Percentiles rank a stretch among this genome's conserved stretches.
These are phyloP conservation scores for Yamadazyma sp. DNA, from an alignment of 1,139 yeast genomes.

Conservation along the genomic window DNA sequence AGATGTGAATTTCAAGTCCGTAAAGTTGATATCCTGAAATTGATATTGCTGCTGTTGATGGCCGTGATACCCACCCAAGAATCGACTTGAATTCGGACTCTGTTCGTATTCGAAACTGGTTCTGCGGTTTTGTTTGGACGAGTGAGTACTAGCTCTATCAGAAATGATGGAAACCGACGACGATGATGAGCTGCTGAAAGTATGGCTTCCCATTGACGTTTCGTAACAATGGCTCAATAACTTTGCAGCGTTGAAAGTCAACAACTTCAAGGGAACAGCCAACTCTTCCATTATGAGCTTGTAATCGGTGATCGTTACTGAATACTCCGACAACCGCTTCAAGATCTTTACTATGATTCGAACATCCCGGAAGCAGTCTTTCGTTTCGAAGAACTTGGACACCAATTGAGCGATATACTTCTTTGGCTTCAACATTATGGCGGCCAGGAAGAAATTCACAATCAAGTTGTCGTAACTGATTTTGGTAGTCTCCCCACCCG, in stretches of 20 bases:
- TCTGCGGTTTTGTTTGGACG: slow-evolving; percentile 8
- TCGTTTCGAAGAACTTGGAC: slow-evolving; percentile 24
- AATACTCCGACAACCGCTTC: slow-evolving; percentile 34
- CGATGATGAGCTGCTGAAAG: slow-evolving; percentile 5
- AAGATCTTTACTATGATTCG: slow-evolving; percentile 39
- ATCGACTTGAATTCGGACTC: slow-evolving; percentile 11
- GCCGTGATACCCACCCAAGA: slow-evolving; percentile 4
- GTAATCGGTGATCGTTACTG: slow-evolving; percentile 25
- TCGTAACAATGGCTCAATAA: slow-evolving; percentile 26
- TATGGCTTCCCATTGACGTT: slow-evolving; percentile 9
- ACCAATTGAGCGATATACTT: slow-evolving; percentile 28
- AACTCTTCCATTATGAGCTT: slow-evolving; percentile 23
- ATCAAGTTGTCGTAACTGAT: slow-evolving; percentile 24
- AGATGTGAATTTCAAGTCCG: slow-evolving; percentile 11
- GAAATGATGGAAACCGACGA: slow-evolving; percentile 12
- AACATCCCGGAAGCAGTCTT: slow-evolving; percentile 31
- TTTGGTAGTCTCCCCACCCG: slow-evolving; percentile 12
- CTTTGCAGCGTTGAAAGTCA: slow-evolving; percentile 32
- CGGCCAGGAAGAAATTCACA: slow-evolving; percentile 43
- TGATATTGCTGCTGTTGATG: slow-evolving; percentile 1
- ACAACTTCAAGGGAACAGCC: slow-evolving; percentile 24
- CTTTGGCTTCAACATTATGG: slow-evolving; percentile 41
- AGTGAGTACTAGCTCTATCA: slow-evolving; percentile 12
- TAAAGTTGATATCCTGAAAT: slow-evolving; percentile 8
- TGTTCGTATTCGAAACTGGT: slow-evolving; percentile 13